Evolutionary conservation across 2,329 filamentous ascomycete genomes (phyloP), one percentile per base, ranked within the genome.

Genomic region (Venturiaceae sp.): DNA sequence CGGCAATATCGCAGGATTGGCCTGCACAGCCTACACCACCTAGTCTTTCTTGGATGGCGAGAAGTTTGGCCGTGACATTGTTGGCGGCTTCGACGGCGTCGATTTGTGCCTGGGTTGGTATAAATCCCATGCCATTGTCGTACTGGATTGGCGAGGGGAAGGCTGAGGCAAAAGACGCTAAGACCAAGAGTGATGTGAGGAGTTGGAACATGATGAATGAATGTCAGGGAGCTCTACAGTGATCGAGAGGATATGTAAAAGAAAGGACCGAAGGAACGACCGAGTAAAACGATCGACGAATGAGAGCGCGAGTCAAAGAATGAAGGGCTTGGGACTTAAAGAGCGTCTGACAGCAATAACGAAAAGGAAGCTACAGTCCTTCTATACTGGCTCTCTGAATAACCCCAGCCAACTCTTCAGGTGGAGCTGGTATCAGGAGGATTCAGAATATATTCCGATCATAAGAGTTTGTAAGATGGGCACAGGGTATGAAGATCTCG

Each of bases 11-110:
- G 19, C 55, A 58, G 28, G 16, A 21, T 32, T 58, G 55, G 3
- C 39, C 55, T 11, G 37, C 44, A 32, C 55, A 58, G 16, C 44
- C 41, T 4, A 32, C 26, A 11, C 8, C 28, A 1, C n/a, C 39
- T 4, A 46, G 39, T 30, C 54, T 39, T 2, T 36, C 34, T 21
- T 56, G 19, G 21, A 41, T 39, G 39, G 32, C 54, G 54, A 41
- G 28, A 7, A 39, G 26, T 23, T 46, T 34, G 32, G 52, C 52
- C 11, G 52, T 36, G n/a, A 34, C 32, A 53, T 23, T 37, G 52
- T 53, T 34, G 52, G 52, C 52, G n/a, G 52, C 52, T 36, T 53
- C 52, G n/a, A 37, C 52, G n/a, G 32, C 34, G n/a, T 28, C 30
- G 32, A 53, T 53, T 36, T 53, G 52, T 34, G n/a, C 21, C 26